Percentiles rank a stretch among this genome's conserved stretches.
phyloP scores from a whole-genome alignment of 345 rosid species.

The Hibiscus tridactylites region DNA sequence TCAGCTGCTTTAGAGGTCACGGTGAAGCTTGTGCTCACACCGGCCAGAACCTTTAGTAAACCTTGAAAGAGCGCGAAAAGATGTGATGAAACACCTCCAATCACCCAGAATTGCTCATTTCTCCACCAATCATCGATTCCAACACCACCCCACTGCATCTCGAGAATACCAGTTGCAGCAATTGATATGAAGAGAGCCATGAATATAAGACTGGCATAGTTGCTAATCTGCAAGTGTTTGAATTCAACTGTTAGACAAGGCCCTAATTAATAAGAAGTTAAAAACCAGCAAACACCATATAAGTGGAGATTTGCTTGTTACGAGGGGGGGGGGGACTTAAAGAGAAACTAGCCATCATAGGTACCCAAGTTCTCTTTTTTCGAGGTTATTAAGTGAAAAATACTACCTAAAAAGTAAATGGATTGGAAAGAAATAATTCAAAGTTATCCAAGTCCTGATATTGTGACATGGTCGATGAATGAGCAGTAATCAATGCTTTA shows the following conservation, averaged over 20 bases:
- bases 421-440: not conserved
- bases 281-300: too few species aligned
- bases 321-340: too few species aligned
- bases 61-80: conserved; percentile 93
- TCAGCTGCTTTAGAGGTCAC: conserved; percentile 94
- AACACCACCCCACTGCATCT: conserved; percentile 99
- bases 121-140: conserved; percentile 98
- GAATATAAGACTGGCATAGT: conserved; percentile 80
- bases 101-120: conserved; percentile 98
- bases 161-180: conserved; percentile 87
- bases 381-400: not conserved
- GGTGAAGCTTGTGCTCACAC: conserved; percentile 86
- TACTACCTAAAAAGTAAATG: not conserved
- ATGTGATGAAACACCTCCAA: conserved; percentile 89
- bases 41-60: conserved; percentile 89
- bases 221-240: conserved; percentile 65
- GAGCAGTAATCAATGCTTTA: not conserved
- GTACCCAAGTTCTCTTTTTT: not conserved
- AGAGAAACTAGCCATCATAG: conserved; percentile 10
- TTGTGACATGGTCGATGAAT: not conserved
- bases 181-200: conserved; percentile 85
- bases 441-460: not conserved
- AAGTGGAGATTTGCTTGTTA: too few species aligned
- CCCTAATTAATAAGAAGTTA: not conserved
- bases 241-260: not conserved